Evolutionary conservation across 1,284 basidiomycete species (phyloP), one percentile per base, ranked within the genome.

Genomic region (Cryptococcus sp.): DNA sequence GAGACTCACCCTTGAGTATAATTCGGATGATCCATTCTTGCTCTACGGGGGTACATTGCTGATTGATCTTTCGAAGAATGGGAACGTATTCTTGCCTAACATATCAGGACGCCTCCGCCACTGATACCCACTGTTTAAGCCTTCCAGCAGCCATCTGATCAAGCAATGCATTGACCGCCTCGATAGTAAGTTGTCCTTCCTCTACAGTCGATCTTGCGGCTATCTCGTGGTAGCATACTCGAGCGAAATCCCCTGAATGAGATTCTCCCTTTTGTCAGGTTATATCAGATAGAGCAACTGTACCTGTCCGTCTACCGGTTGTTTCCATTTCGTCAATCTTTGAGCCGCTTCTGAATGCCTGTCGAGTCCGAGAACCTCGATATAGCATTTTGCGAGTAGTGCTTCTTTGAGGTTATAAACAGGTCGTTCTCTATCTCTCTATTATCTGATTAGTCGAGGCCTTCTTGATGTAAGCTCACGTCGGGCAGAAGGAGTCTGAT

Each of bases 401-500:
- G 88, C 87, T 78, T 97, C 94, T 72, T 96, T 96, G 60, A 95
- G 74, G 7, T 89, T 89, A 74, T 96, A 97, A 0, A 91, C 86
- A 0, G 89, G 83, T 50, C 93, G 84, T 62, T 95, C 90, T 37
- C 87, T 82, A 71, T 97, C 93, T 82, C 90, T 88, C 91, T 96
- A 70, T 4, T 11, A 34, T 51, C 53, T 35, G 15, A 49, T 50
- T 46, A 48, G 2, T 33, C 33, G 46, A 36, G n/a, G 32, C 36
- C 30, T 10, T 15, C 14, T 11, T 42, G 31, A 41, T 14, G 13
- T 34, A 10, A 0, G 59, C 78, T 63, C 44, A 79, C 80, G 35
- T 80, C 78, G 23, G 80, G 80, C 1, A 81, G 61, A 4, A 81
- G 58, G 1, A 81, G 64, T 42, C 80, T 71, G 46, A 80, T 72